These are phyloP conservation scores for Talaromyces ruber DNA, from an alignment of 495 filamentous ascomycete species.

Conservation along the genomic window DNA sequence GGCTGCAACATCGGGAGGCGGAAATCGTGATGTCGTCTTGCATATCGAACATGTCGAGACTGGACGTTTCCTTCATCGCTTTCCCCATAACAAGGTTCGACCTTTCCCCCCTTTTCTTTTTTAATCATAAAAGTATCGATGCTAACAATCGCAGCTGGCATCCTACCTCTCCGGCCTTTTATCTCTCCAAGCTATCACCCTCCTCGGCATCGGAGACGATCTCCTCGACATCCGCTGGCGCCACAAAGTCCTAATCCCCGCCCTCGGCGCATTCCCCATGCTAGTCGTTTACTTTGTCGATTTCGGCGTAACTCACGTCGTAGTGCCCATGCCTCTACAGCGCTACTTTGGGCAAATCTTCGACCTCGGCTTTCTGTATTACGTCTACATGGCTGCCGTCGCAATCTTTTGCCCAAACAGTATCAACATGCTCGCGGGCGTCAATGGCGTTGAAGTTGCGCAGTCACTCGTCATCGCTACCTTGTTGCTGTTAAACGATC, in stretches of 20 bases:
- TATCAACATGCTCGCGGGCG: slow-evolving; percentile 97
- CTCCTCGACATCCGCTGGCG: slow-evolving; percentile 98
- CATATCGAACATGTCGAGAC: slow-evolving; percentile 56
- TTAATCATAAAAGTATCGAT: not conserved
- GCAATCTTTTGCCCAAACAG: slow-evolving; percentile 96
- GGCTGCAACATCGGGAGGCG: slow-evolving; percentile 87
- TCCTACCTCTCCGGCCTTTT: slow-evolving; percentile 92
- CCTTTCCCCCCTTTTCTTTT: not conserved
- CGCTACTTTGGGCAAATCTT: slow-evolving; percentile 73
- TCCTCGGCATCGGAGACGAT: slow-evolving; percentile 92
- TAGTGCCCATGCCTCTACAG: slow-evolving; percentile 77
- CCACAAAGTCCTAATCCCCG: slow-evolving; percentile 96
- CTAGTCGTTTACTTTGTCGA: slow-evolving; percentile 97
- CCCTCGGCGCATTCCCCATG: slow-evolving; percentile 86
- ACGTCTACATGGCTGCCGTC: slow-evolving; percentile 89
- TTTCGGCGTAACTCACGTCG: slow-evolving; percentile 91
- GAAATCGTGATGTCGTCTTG: slow-evolving; percentile 77
- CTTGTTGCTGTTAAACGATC: slow-evolving; percentile 81
- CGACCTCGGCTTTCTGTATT: slow-evolving; percentile 86
- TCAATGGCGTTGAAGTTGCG: slow-evolving; percentile 94
- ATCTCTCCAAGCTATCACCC: slow-evolving; percentile 77
- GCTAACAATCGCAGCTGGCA: slow-evolving; percentile 53
- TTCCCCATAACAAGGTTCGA: slow-evolving; percentile 84
- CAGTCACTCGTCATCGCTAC: slow-evolving; percentile 88
- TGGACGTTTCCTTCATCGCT: slow-evolving; percentile 77